Evolutionary conservation across 2,329 filamentous ascomycete species (phyloP).

Genomic region (Knufia fluminis): DNA sequence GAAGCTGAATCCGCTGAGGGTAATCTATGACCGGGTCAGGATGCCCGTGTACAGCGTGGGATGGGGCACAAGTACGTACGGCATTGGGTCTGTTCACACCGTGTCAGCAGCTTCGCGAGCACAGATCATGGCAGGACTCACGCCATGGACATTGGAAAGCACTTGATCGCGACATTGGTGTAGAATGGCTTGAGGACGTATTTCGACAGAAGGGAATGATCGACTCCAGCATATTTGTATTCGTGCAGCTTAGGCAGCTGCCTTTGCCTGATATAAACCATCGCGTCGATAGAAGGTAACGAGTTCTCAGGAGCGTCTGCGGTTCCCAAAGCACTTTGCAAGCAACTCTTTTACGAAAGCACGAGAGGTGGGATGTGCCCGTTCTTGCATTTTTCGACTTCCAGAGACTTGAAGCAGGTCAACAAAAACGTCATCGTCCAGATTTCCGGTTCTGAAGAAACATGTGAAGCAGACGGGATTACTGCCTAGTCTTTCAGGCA

Average conservation of each 20-base stretch:
- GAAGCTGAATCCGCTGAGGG: conserved; percentile 80
- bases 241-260: conserved; percentile 78
- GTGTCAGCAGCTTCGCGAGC: conserved; percentile 8
- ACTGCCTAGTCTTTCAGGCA: too few relatives aligned
- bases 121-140: conserved; percentile 33
- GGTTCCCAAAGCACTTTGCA: not conserved
- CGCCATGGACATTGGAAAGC: conserved; percentile 94
- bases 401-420: not conserved
- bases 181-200: conserved; percentile 98
- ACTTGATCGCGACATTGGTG: conserved; percentile 84
- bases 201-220: conserved; percentile 79
- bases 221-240: conserved; percentile 92
- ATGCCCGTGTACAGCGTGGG: not conserved
- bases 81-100: conserved; percentile 46
- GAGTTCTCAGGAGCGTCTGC: not conserved
- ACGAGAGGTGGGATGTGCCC: not conserved
- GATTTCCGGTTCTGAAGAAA: too few relatives aligned
- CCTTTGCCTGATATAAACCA: conserved; percentile 94
- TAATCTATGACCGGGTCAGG: conserved; percentile 49
- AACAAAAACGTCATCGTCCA: not conserved
- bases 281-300: conserved; percentile 30
- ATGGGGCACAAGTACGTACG: conserved; percentile 18
- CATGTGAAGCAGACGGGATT: too few relatives aligned
- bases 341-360: not conserved
- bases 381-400: not conserved